Percentiles rank a stretch among this genome's conserved stretches.
These are phyloP conservation scores for Hypocreales sp. DNA, from an alignment of 2,329 filamentous ascomycete genomes.

Conservation along the genomic window DNA sequence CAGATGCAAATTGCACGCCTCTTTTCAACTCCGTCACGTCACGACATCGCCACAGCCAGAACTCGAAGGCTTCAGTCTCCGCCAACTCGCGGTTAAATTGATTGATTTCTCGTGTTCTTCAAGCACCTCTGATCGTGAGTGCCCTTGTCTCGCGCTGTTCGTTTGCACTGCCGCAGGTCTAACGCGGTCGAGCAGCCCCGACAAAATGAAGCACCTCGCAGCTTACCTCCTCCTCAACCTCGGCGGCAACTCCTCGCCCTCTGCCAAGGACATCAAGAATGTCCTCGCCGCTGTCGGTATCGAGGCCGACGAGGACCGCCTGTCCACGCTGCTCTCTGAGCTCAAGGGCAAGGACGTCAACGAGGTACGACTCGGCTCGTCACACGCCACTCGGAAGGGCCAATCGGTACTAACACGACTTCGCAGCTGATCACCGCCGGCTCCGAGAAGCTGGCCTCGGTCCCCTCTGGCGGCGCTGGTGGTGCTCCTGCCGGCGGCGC, in stretches of 20 bases:
- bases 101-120: constrained; percentile 89
- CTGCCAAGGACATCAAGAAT: constrained; percentile 68
- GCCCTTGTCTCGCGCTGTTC: constrained; percentile 1
- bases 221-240: constrained; percentile 96
- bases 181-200: no score
- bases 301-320: constrained; percentile 79
- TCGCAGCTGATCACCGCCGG: constrained; percentile 78
- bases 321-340: constrained; percentile 77
- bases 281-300: constrained; percentile 92
- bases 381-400: not conserved
- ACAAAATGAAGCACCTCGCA: constrained; percentile 99
- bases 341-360: constrained; percentile 85
- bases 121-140: constrained; percentile 20
- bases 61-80: constrained; percentile 99
- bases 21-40: constrained; percentile 14
- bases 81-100: constrained; percentile 97
- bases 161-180: no score
- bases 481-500: constrained; percentile 52
- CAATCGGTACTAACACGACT: constrained; percentile 7
- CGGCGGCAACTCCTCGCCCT: constrained; percentile 81
- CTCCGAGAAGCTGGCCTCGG: constrained; percentile 87
- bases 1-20: constrained; percentile 14
- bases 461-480: constrained; percentile 79
- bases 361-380: constrained; percentile 49
- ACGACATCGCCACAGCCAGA: constrained; percentile 28